Base-by-base conservation (phyloP, 2,329 filamentous ascomycete species). In the Colletotrichum somersetense region DNA sequence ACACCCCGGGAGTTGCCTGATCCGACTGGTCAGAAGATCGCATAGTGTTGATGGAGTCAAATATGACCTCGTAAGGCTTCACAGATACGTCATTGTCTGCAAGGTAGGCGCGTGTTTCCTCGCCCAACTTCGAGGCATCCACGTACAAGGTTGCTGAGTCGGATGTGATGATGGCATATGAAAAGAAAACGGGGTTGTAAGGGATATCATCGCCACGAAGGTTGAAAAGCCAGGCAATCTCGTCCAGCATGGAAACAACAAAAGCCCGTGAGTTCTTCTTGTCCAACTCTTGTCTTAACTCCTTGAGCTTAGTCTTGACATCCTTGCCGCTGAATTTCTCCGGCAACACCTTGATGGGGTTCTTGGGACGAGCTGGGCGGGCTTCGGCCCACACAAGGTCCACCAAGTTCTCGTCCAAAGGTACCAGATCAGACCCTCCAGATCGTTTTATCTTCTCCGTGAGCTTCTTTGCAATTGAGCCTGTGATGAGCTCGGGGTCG, bases 141-240 rank as follows among this genome's bases (percentile, higher is more conserved):
- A 98, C 86, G 78, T 98, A 99, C 6, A 99, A 87, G 1, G 91
- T 95, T 33, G 92, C 93, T 1, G 89, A 86, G 14, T 87, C 91
- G 1, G 91, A 90, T 2, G 96, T 98, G 74, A 99, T 85, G 53
- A 96, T 89, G 56, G 96, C 96, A 78, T 98, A 99, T 20, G 96
- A 96, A 83, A 98, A 98, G 86, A 99, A 98, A 62, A 99, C 96
- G 0, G 96, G 96, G 79, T 99, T 99, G 85, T 96, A 99, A 0
- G 95, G 94, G 75, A 99, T 98, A 80, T 98, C 96, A 80, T 89
- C 96, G 77, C 96, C 96, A 76, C 96, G 91, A 61, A 99, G 85
- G 82, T 99, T 99, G 85, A 98, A 98, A n/a, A 99, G 87, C 96
- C 96, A 99, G 14, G 96, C 96, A 77, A 98, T 91, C 82, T 99